Base-by-base conservation (phyloP, 257 asterid species). In the Solanum rostratum region DNA sequence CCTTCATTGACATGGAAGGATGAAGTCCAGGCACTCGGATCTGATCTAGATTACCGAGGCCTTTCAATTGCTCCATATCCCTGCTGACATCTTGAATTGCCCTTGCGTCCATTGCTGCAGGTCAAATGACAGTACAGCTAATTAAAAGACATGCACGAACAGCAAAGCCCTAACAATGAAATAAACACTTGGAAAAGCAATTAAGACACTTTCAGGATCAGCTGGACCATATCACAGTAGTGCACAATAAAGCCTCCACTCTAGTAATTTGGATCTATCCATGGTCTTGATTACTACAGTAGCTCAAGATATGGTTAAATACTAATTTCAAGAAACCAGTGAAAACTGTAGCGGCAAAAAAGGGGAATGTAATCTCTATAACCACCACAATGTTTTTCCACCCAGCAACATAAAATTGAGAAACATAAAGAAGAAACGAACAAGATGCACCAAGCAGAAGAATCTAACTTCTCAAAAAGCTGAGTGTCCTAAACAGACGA, bases 1-100 rank as follows among this genome's bases (percentile, higher is more conserved):
- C 99, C 60, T 90, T 92, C 98, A 97, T 97, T 2, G 99, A 97
- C 99, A 97, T 94, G 5, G 99, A 95, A 19, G 91, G 80, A 29
- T 86, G 95, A 74, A 95, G 86, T 18, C 98, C 97, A 0, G 98
- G 99, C 1, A 92, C 98, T 85, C 79, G 91, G 81, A 95, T 89
- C 88, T 92, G 97, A 80, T 93, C 97, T 97, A 97, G 92, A 85
- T 90, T 90, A 86, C 94, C 84, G 41, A 94, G 88, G 24, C 86
- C 94, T 89, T 92, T 93, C 46, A 90, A 92, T 57, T 91, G 94
- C 69, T 91, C 93, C 46, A 89, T 69, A 74, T 89, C 93, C 39
- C 88, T 86, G 79, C 87, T 89, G 7, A 90, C 84, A 39, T 92
- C 93, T 66, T 91, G 93, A 24, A 88, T 86, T 27, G 89, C 84